Evolutionary conservation across 805 yeast species (phyloP).

Genomic region (Ogataea methanolica): DNA sequence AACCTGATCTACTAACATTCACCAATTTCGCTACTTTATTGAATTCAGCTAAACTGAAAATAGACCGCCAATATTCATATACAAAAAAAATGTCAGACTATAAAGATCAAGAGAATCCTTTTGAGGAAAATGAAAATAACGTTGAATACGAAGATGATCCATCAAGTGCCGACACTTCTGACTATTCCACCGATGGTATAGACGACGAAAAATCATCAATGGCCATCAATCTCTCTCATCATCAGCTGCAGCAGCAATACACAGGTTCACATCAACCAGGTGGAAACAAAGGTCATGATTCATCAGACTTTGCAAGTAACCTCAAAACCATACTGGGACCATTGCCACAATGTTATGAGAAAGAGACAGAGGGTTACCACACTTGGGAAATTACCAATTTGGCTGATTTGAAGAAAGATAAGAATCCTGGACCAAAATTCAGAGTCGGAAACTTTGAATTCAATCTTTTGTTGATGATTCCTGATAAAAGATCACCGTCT

Average conservation of each 20-base stretch:
- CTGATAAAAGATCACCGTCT: slow-evolving; percentile 52
- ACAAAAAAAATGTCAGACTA: neutral
- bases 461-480: slow-evolving; percentile 71
- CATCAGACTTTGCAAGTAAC: slow-evolving; percentile 20
- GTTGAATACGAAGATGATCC: slow-evolving; percentile 18
- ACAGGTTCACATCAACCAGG: neutral
- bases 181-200: slow-evolving; percentile 10
- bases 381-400: slow-evolving; percentile 39
- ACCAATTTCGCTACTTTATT: too few species aligned
- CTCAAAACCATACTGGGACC: slow-evolving; percentile 18
- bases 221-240: slow-evolving; percentile 1
- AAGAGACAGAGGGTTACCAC: slow-evolving; percentile 24
- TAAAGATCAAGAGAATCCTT: neutral
- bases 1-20: too few species aligned
- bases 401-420: slow-evolving; percentile 30
- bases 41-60: too few species aligned
- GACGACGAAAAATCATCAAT: slow-evolving; percentile 9
- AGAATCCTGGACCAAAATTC: slow-evolving; percentile 39
- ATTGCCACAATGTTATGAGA: slow-evolving; percentile 30
- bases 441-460: slow-evolving; percentile 56
- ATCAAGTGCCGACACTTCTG: slow-evolving; percentile 21
- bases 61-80: too few species aligned
- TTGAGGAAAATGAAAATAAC: neutral
- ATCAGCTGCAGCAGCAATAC: neutral
- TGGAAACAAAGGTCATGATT: slow-evolving; percentile 6